Conservation (phyloP, 225 moss, liverwort and hornwort species). For the Takakia lepidozioides region DNA sequence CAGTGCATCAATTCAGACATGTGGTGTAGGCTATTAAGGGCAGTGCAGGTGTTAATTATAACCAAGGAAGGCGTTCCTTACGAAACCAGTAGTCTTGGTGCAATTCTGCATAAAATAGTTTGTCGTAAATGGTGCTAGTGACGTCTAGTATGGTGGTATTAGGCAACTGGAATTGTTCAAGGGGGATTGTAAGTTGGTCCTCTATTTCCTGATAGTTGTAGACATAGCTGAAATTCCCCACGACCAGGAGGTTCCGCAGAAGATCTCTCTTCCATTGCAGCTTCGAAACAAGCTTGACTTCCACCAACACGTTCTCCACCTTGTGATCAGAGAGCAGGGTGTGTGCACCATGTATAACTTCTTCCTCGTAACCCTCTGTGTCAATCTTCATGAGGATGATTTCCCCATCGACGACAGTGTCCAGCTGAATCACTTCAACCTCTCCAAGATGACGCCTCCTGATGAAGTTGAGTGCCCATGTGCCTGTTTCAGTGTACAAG, state of each 20-base stretch:
- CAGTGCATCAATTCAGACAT: too few species aligned
- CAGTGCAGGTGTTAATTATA: too few species aligned
- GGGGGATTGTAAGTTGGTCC: slow-evolving; percentile 16
- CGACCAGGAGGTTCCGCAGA: slow-evolving; percentile 20
- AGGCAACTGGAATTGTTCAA: slow-evolving; percentile 17
- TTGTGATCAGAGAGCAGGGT: slow-evolving; percentile 17
- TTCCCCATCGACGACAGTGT: slow-evolving; percentile 28
- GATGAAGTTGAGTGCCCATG: slow-evolving; percentile 33
- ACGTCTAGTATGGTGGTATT: slow-evolving; percentile 35
- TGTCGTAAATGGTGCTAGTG: slow-evolving; percentile 10
- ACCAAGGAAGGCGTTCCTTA: slow-evolving; percentile 28
- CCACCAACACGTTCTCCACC: slow-evolving; percentile 28
- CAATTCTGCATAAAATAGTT: neutral
- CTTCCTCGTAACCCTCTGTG: slow-evolving; percentile 37
- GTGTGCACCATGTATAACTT: slow-evolving; percentile 34
- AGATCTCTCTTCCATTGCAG: slow-evolving; percentile 10
- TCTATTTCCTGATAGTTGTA: slow-evolving; percentile 36
- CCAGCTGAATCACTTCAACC: slow-evolving; percentile 25
- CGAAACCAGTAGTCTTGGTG: slow-evolving; percentile 45
- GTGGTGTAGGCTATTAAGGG: too few species aligned
- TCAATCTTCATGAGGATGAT: slow-evolving; percentile 47
- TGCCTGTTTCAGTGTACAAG: slow-evolving; percentile 26
- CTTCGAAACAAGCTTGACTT: slow-evolving; percentile 38
- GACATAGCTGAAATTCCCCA: slow-evolving; percentile 23
- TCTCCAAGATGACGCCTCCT: slow-evolving; percentile 16